A percentile compares a stretch with the other conserved stretches of the same genome.
Conservation (phyloP, 306 rosid genomes). For the Lablab purpureus region DNA sequence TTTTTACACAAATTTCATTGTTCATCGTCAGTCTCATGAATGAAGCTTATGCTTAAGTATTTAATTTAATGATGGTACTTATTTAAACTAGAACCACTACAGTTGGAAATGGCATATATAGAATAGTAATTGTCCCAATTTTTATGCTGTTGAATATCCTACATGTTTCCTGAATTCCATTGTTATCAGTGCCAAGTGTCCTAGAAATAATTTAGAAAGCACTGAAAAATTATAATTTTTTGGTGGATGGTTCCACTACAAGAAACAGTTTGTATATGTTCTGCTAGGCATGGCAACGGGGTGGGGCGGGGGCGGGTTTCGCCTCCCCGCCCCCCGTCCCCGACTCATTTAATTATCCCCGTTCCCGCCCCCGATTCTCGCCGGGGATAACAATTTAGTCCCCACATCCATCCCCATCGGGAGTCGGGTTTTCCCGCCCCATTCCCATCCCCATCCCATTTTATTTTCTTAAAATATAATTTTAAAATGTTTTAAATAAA, state of each 20-base stretch:
- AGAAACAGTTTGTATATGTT: slow-evolving; percentile 2
- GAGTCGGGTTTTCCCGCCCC: too few species aligned
- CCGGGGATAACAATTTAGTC: too few species aligned
- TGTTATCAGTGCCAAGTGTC: not conserved
- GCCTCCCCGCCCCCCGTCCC: too few species aligned
- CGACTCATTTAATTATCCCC: too few species aligned
- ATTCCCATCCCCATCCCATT: too few species aligned
- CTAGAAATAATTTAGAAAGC: not conserved
- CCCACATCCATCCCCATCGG: too few species aligned
- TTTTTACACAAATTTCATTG: slow-evolving; percentile 10
- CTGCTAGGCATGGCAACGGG: too few species aligned
- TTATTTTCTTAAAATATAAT: too few species aligned
- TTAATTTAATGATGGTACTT: not conserved
- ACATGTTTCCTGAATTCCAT: slow-evolving; percentile 10
- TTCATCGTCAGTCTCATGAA: not conserved
- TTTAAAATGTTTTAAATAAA: too few species aligned
- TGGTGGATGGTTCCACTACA: not conserved
- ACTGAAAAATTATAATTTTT: not conserved
- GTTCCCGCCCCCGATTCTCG: too few species aligned
- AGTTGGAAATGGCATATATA: not conserved
- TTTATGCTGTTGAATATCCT: not conserved
- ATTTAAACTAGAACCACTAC: not conserved
- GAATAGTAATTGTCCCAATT: not conserved
- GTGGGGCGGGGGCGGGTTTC: too few species aligned
- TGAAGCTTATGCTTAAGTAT: not conserved